phyloP scores from a whole-genome alignment of 805 yeast genomes.

The Saturnispora galanensis region DNA sequence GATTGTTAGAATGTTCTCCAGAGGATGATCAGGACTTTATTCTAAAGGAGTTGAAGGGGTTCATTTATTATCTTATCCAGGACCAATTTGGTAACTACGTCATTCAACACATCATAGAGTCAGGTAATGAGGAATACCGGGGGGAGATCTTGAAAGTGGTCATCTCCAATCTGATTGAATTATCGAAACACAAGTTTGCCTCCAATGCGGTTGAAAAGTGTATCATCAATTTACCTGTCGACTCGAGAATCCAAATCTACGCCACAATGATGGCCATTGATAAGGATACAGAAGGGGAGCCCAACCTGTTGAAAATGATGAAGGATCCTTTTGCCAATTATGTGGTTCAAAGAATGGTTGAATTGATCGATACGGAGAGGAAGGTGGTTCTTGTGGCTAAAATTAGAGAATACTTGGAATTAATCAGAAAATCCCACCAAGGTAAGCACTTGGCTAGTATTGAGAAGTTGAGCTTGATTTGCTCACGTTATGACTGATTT shows the following conservation, averaged over 20 bases:
- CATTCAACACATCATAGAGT: conserved; percentile 87
- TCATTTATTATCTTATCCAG: conserved; percentile 68
- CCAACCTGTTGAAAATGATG: conserved; percentile 84
- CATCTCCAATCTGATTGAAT: conserved; percentile 48
- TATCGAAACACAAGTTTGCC: conserved; percentile 95
- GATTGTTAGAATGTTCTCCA: conserved; percentile 73
- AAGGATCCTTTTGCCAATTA: conserved; percentile 97
- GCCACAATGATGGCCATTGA: conserved; percentile 56
- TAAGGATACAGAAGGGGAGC: conserved; percentile 46
- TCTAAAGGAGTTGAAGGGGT: conserved; percentile 61
- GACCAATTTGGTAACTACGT: conserved; percentile 98
- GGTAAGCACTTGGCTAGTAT: conserved; percentile 82
- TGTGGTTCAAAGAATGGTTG: conserved; percentile 90
- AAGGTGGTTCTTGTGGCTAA: conserved; percentile 61
- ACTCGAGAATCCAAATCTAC: conserved; percentile 54
- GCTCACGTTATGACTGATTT: conserved; percentile 30
- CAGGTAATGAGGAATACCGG: conserved; percentile 58
- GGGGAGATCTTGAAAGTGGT: conserved; percentile 55
- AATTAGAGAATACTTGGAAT: conserved; percentile 71
- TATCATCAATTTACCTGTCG: conserved; percentile 57
- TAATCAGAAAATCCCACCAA: conserved; percentile 55
- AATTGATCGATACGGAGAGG: conserved; percentile 61
- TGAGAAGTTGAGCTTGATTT: conserved; percentile 56
- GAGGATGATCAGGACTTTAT: conserved; percentile 56
- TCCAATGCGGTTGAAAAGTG: conserved; percentile 96